Evolutionary conservation across 495 filamentous ascomycete species (phyloP).

Genomic region (Penicillium arizonense): DNA sequence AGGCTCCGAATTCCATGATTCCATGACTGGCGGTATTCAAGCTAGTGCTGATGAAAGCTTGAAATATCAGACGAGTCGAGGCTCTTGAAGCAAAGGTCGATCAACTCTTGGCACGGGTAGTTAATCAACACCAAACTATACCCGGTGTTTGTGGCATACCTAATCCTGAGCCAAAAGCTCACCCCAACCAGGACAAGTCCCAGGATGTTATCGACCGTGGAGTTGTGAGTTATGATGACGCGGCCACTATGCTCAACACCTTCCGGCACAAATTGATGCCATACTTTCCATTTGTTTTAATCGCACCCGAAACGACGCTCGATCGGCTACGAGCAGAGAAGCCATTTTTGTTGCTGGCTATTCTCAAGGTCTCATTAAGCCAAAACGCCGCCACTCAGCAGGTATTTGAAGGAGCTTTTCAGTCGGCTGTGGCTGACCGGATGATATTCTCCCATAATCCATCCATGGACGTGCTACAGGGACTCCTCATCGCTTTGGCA

Average conservation of each 20-base stretch:
- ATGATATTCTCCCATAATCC: constrained; percentile 3
- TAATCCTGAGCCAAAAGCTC: neutral
- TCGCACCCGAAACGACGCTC: constrained; percentile 9
- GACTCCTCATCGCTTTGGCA: neutral
- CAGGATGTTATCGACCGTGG: constrained; percentile 14
- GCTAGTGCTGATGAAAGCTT: constrained; percentile 1
- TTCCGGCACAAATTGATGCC: constrained; percentile 1
- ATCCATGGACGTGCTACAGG: constrained; percentile 1
- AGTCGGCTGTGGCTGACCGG: neutral
- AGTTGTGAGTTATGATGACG: constrained; percentile 10
- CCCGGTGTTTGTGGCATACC: neutral
- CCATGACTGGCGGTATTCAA: constrained; percentile 4
- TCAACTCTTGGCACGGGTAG: constrained; percentile 14
- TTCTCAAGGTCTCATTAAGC: constrained; percentile 13
- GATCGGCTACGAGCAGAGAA: constrained; percentile 15
- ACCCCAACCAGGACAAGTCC: neutral
- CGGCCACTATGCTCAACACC: neutral
- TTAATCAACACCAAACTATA: constrained; percentile 1
- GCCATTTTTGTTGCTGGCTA: constrained; percentile 17
- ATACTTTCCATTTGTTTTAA: constrained; percentile 14
- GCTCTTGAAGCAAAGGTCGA: constrained; percentile 19
- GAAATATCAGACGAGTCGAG: constrained; percentile 9
- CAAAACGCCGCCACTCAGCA: constrained; percentile 6
- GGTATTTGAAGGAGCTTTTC: constrained; percentile 13
- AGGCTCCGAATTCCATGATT: constrained; percentile 1